Evolutionary conservation across 805 yeast genomes (phyloP), one percentile per base, ranked within the genome.

Genomic region (Diddensiella transvaalensis): DNA sequence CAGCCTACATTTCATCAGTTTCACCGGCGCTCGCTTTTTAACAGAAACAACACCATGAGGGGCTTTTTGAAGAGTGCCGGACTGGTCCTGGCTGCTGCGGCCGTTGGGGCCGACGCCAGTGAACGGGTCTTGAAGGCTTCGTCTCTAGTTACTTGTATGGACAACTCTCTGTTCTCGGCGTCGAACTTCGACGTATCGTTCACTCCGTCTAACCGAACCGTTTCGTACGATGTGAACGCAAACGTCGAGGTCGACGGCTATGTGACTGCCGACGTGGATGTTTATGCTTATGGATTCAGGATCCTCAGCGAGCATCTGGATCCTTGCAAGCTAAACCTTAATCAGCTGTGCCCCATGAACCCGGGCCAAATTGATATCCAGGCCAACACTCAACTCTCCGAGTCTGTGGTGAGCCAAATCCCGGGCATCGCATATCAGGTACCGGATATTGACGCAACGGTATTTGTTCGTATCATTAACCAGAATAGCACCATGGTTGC

Each of bases 371-470:
- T 90, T 61, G 87, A 85, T 58, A 76, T 90, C 44, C 83, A 85
- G 55, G 80, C 93, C 19, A 77, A 80, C 64, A 79, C 85, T 53
- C 73, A 83, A 36, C 56, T 68, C 22, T 66, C 79, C 17, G 57
- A 68, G 8, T 57, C 60, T 17, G 79, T 82, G 55, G 78, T 75
- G 22, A 63, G 70, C 30, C 65, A 71, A 62, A 78, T 90, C 55
- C 97, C 97, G 0, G 89, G 86, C 8, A 83, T 89, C 53, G 93
- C 96, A 1, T 90, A 78, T 66, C 75, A 76, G 15, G 95, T 89
- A 52, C 96, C 95, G 1, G 91, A 88, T 67, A 77, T 88, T 46
- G 96, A 88, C 63, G 95, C 91, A 3, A 77, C 78, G 51, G 89
- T 76, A 10, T 79, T 81, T 64, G 77, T 86, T 32, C 62, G 62